These are phyloP conservation scores for Aschersonia sp. DNA, from an alignment of 2,329 filamentous ascomycete genomes.

Conservation along the genomic window DNA sequence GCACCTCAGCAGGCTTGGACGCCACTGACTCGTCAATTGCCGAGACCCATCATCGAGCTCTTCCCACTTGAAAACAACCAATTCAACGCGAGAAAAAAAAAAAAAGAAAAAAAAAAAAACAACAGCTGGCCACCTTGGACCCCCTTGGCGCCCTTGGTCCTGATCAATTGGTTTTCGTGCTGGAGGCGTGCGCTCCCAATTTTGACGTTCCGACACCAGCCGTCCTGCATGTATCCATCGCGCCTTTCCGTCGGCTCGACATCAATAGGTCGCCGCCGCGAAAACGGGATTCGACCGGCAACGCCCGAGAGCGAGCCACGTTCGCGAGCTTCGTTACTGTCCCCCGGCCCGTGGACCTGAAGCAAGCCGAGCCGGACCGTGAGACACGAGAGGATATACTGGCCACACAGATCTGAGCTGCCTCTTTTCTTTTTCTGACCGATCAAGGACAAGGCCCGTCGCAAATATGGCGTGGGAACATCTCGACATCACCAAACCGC, in stretches of 20 bases:
- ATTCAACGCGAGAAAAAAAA: too few relatives aligned
- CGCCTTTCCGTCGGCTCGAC: conserved; percentile 2
- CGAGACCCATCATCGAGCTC: too few relatives aligned
- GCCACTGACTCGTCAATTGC: too few relatives aligned
- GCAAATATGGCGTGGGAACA: conserved; percentile 61
- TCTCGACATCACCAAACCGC: conserved; percentile 77
- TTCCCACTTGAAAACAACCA: too few relatives aligned
- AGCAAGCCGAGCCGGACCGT: background rate
- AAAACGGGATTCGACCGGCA: background rate
- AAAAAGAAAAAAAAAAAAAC: too few relatives aligned
- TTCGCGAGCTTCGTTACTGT: background rate
- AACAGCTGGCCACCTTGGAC: too few relatives aligned
- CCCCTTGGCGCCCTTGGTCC: too few relatives aligned
- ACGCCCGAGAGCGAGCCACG: conserved; percentile 1
- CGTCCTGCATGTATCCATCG: conserved; percentile 6
- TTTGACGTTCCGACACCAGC: background rate
- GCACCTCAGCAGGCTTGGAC: too few relatives aligned
- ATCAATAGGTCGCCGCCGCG: conserved; percentile 5
- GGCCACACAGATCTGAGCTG: background rate
- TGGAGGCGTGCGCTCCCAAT: background rate
- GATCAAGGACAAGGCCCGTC: background rate
- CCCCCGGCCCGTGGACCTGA: conserved; percentile 2
- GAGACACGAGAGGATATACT: background rate
- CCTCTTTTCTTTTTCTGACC: background rate
- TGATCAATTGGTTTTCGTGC: too few relatives aligned